Evolutionary conservation across 106 monocot genomes (phyloP).

Genomic region (Allium cepa): DNA sequence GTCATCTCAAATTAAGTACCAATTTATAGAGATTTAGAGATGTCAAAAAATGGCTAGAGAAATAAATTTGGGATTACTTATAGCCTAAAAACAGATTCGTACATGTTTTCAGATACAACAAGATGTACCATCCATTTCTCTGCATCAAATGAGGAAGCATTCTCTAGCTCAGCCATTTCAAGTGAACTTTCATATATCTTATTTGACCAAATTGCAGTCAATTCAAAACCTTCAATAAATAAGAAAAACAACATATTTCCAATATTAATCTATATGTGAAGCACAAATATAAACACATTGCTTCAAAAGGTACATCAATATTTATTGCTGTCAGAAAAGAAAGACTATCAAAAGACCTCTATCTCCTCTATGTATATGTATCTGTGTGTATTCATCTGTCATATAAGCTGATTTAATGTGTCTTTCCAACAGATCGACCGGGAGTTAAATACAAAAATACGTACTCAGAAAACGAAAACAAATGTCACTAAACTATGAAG

Average conservation of each 20-base stretch:
- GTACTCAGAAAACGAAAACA: too few relatives aligned
- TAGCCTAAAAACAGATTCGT: slow-evolving; percentile 16
- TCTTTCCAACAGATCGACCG: too few relatives aligned
- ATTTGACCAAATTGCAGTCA: slow-evolving; percentile 59
- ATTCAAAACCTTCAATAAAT: slow-evolving; percentile 62
- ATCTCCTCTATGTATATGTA: too few relatives aligned
- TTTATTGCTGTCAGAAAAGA: slow-evolving; percentile 2
- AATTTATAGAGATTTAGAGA: not conserved
- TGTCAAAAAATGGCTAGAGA: not conserved
- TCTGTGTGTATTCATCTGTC: too few relatives aligned
- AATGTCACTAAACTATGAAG: too few relatives aligned
- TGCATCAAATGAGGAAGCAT: slow-evolving; percentile 90
- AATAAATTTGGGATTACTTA: not conserved
- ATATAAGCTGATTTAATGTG: too few relatives aligned
- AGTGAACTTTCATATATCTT: slow-evolving; percentile 57
- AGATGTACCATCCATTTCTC: slow-evolving; percentile 73
- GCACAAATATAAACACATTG: not conserved
- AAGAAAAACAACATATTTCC: slow-evolving; percentile 1
- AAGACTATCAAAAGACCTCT: not conserved
- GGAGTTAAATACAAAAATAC: too few relatives aligned
- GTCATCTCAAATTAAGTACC: not conserved
- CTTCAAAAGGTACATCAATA: not conserved
- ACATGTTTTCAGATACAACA: slow-evolving; percentile 58
- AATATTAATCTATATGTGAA: not conserved
- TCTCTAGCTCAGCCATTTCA: slow-evolving; percentile 96